Conservation (phyloP, 2,329 filamentous ascomycete species). For the Pseudogymnoascus destructans region DNA sequence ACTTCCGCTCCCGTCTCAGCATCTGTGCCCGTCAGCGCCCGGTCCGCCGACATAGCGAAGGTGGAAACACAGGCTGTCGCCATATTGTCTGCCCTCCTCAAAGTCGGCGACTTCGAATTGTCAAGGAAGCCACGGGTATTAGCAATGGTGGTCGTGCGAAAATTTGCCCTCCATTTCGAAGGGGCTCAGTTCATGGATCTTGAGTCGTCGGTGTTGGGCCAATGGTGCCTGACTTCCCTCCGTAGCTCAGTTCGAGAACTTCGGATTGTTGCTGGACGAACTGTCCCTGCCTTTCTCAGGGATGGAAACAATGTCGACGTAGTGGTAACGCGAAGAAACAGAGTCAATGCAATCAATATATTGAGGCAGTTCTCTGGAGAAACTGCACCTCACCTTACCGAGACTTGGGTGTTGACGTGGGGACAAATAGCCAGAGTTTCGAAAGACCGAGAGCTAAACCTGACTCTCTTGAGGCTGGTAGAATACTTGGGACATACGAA, state of each 20-base stretch:
- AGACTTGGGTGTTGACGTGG: constrained; percentile 77
- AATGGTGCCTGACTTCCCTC: constrained; percentile 71
- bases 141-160: constrained; percentile 58
- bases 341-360: constrained; percentile 55
- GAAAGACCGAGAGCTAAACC: constrained; percentile 70
- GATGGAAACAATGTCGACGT: constrained; percentile 35
- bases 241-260: constrained; percentile 77
- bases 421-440: constrained; percentile 65
- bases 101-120: constrained; percentile 32
- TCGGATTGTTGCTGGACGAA: constrained; percentile 61
- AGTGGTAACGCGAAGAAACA: constrained; percentile 46
- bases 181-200: constrained; percentile 50
- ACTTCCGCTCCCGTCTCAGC: neutral
- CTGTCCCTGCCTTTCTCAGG: constrained; percentile 26
- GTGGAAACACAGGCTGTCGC: constrained; percentile 13
- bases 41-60: constrained; percentile 26
- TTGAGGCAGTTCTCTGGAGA: constrained; percentile 61
- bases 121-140: constrained; percentile 51
- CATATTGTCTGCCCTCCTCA: neutral
- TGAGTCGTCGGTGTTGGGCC: constrained; percentile 52
- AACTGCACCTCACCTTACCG: constrained; percentile 53
- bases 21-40: neutral
- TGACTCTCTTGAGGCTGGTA: constrained; percentile 70
- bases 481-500: constrained; percentile 81
- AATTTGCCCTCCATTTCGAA: constrained; percentile 53